A percentile compares a stretch with the other conserved stretches of the same genome.
phyloP scores from a whole-genome alignment of 2,329 filamentous ascomycete species.

The Atkinsonella hypoxylon region DNA sequence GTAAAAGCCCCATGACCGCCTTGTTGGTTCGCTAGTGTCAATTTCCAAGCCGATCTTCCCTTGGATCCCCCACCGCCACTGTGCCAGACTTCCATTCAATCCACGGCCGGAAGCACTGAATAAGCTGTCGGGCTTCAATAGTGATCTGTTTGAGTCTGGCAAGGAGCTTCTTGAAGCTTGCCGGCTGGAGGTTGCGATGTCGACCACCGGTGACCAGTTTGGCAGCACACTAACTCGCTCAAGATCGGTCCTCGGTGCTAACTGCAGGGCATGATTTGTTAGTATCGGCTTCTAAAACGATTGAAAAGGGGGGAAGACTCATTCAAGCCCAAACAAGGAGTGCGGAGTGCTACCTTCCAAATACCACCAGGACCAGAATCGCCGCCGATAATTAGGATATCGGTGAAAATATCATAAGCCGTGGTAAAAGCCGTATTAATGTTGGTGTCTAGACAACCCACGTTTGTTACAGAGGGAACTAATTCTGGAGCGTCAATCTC shows the following conservation, averaged over 20 bases:
- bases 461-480: slow-evolving; percentile 40
- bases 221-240: slow-evolving; percentile 37
- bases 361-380: slow-evolving; percentile 67
- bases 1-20: slow-evolving; percentile 40
- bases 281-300: not conserved
- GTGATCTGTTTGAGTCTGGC: slow-evolving; percentile 14
- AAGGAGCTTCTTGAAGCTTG: not conserved
- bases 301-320: slow-evolving; percentile 4
- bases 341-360: slow-evolving; percentile 44
- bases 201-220: slow-evolving; percentile 51
- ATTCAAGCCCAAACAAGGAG: not conserved
- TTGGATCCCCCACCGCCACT: slow-evolving; percentile 58
- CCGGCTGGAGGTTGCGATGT: slow-evolving; percentile 29
- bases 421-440: slow-evolving; percentile 75
- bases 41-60: slow-evolving; percentile 52
- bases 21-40: slow-evolving; percentile 35
- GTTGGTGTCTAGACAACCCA: slow-evolving; percentile 57
- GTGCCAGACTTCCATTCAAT: slow-evolving; percentile 48
- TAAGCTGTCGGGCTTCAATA: slow-evolving; percentile 34
- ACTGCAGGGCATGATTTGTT: slow-evolving; percentile 19
- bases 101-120: slow-evolving; percentile 58
- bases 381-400: slow-evolving; percentile 71
- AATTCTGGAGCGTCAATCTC: slow-evolving; percentile 50
- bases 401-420: slow-evolving; percentile 53
- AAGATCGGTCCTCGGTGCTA: slow-evolving; percentile 41